Evolutionary conservation across 352 stramenopile species (phyloP), one percentile per base, ranked within the genome.

Genomic region (Pythium phragmitis): DNA sequence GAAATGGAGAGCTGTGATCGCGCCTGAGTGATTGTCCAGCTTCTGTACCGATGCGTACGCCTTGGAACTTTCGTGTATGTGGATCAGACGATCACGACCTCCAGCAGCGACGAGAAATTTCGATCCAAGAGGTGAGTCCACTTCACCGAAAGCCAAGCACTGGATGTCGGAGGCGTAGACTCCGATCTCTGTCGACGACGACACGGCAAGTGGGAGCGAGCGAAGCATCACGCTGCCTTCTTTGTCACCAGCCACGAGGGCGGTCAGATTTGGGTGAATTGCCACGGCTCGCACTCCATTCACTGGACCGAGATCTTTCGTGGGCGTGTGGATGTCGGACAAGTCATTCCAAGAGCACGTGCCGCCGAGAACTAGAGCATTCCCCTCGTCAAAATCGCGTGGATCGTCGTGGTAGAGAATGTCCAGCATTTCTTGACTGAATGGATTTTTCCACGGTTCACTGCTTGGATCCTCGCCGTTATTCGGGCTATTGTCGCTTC

Each of bases 81-180:
- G 86, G 8, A 96, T 76, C 16, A 96, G 64, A 11, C 79, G 75
- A 57, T 98, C 91, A 28, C 88, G 73, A 21, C 88, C 82, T 8
- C 81, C 87, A 33, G 89, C 87, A 3, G 77, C 88, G 64, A 98
- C 75, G 13, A 90, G 59, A 39, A 67, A 55, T 14, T 59, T 61
- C 12, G 43, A 34, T 34, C 58, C 60, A 21, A 61, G 26, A 0
- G 64, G 21, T 41, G 12, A 37, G 21, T 49, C 53, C 16, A 75
- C n/a, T 4, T 72, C 63, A n/a, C 63, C 76, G 49, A 83, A 88
- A 3, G 73, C 63, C 8, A 96, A 61, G 16, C 74, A 92, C 16
- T 94, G 74, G 8, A 98, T 81, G 30, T 94, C 91, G 0, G 78
- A 79, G 8, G 68, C 77, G 62, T 96, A 89, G 1, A 85, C 73